Base-by-base conservation (phyloP, 2,329 filamentous ascomycete genomes). In the Apiospora marii region DNA sequence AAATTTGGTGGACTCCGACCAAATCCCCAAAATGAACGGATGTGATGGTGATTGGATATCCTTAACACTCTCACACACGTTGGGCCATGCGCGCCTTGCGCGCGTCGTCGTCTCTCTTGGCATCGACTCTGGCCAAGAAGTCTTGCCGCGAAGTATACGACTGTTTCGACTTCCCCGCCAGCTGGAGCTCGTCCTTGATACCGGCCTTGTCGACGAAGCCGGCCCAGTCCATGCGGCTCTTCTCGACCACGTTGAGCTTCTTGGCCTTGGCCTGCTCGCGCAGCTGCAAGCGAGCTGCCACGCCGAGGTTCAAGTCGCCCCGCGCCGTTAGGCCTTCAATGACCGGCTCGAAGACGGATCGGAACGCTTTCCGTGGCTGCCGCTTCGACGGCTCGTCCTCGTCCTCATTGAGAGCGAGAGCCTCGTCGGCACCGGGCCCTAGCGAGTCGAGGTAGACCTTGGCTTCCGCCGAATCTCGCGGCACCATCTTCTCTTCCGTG, bases 211-310 rank as follows among this genome's bases (percentile, higher is more conserved):
- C 91, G 72, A 93, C 91, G 77, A 89, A 93, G 16, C 91, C 90
- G 3, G 91, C 91, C 91, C 91, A 93, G 81, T 93, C 91, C 88
- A 93, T 91, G 70, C 90, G 87, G 77, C 90, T 92, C 86, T 93
- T 93, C 82, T 93, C 91, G 22, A 93, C 90, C 22, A 91, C 92
- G 79, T 91, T 93, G 75, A 93, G 84, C 79, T 92, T 93, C 85
- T 88, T 90, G 68, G 89, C 87, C 73, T 87, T 85, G 73, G 74
- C 78, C 70, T 80, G 78, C 77, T 85, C 87, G 70, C 84, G 85
- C 69, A 87, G 84, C 76, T 84, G 83, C 70, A 87, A 82, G 49
- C 87, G 81, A 49, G 84, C 82, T 13, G 85, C 82, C 75, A 90
- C 81, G 67, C 89, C 87, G 22, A 92, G 86, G 76, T 91, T 87